Conservation (phyloP, 257 asterid species). For the Galeopsis tetrahit region DNA sequence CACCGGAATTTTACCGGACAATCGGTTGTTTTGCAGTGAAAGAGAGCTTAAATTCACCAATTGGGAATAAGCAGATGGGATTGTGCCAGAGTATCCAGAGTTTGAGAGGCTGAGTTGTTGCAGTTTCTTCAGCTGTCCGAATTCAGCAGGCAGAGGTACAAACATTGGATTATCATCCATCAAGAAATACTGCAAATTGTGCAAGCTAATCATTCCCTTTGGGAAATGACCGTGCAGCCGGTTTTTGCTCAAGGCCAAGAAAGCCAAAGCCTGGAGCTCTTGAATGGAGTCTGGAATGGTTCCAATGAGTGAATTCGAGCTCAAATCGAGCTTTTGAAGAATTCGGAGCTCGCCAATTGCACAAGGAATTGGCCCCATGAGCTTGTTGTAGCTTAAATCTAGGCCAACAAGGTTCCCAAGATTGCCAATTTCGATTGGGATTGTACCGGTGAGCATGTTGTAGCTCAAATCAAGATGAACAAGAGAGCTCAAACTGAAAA, state of each 20-base stretch:
- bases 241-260: slow-evolving; percentile 77
- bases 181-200: slow-evolving; percentile 65
- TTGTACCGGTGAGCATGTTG: slow-evolving; percentile 56
- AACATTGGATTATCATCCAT: slow-evolving; percentile 88
- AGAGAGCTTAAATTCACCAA: slow-evolving; percentile 63
- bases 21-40: slow-evolving; percentile 68
- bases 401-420: slow-evolving; percentile 59
- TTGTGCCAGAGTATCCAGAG: slow-evolving; percentile 73
- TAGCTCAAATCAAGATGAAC: slow-evolving; percentile 84
- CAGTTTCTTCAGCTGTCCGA: slow-evolving; percentile 58
- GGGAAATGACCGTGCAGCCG: slow-evolving; percentile 57
- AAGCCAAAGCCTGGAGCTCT: slow-evolving; percentile 53
- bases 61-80: slow-evolving; percentile 62
- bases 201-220: slow-evolving; percentile 41
- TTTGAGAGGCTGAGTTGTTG: slow-evolving; percentile 80
- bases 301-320: slow-evolving; percentile 71
- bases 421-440: slow-evolving; percentile 56
- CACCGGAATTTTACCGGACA: slow-evolving; percentile 65
- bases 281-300: slow-evolving; percentile 53
- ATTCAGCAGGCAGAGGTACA: slow-evolving; percentile 51
- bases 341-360: slow-evolving; percentile 49
- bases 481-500: slow-evolving; percentile 54
- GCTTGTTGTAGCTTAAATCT: slow-evolving; percentile 74
- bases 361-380: slow-evolving; percentile 54
- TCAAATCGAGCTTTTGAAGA: slow-evolving; percentile 82